Evolutionary conservation across 1,284 basidiomycete genomes (phyloP), one percentile per base, ranked within the genome.

Genomic region (Fomitopsis schrenkii): DNA sequence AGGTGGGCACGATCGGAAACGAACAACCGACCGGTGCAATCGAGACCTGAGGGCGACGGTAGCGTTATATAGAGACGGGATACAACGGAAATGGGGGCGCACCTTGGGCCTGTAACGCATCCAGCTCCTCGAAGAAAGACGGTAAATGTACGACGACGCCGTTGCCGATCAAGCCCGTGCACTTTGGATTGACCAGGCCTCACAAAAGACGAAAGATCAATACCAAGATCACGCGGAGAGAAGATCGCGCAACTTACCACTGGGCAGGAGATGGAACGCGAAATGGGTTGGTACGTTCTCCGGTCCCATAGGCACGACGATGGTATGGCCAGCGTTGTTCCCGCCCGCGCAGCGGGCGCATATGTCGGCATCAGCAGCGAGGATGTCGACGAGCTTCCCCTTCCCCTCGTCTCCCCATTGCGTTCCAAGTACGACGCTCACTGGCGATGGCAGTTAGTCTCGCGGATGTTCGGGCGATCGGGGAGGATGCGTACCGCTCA

Each of bases 321-420:
- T 98, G 38, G 97, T 99, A 77, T 99, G 97, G 6, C 97, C 97
- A 46, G 97, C 97, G 74, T 99, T 99, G 81, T 98, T 98, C 19
- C 97, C 97, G 33, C 97, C 97, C 6, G 97, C 97, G 75, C 95
- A 98, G 54, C 97, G 87, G 40, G 96, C 97, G 72, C 96, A 98
- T 72, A 99, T 78, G 75, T 99, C 97, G 68, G 88, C 85, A 59
- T 97, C 86, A 22, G 90, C 92, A 53, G 94, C 84, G 68, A 97
- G 82, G 73, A 97, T 90, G 76, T 99, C 94, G 64, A 96, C 95
- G 63, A 98, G 87, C 78, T 98, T 97, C 54, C 95, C 95, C 76
- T 97, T 97, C 68, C 95, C 94, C 77, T 97, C 94, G 77, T 97
- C 95, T 63, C 95, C 95, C 95, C 95, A 97, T 73, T 97, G 95